Evolutionary conservation across 331 rosid species (phyloP).

Genomic region (Pyrus hybrid): DNA sequence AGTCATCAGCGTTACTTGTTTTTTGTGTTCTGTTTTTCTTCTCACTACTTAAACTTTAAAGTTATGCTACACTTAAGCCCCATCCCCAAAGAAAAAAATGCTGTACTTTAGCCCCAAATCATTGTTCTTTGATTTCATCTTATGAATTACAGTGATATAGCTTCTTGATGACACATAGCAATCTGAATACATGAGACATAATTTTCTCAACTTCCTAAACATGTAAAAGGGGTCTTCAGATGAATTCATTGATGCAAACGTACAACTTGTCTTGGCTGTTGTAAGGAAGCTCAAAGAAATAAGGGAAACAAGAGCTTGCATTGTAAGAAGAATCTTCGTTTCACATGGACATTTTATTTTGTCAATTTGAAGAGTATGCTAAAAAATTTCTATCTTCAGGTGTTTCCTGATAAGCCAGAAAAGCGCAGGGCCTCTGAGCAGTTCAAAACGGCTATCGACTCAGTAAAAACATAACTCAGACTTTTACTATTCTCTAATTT

Average conservation of each 20-base stretch:
- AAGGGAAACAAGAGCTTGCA: conserved; percentile 58
- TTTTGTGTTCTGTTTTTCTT: not conserved
- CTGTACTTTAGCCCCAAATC: not conserved
- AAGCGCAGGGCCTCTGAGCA: conserved; percentile 71
- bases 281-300: conserved; percentile 73
- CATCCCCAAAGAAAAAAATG: not conserved
- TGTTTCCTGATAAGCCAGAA: conserved; percentile 93
- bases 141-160: conserved; percentile 18
- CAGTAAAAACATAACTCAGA: conserved; percentile 37
- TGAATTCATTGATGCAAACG: conserved; percentile 95
- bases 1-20: not conserved
- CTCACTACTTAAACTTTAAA: not conserved
- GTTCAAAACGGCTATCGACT: conserved; percentile 78
- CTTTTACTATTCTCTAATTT: not conserved
- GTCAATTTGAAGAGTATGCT: not conserved
- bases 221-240: conserved; percentile 99
- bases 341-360: not conserved
- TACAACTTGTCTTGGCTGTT: conserved; percentile 84
- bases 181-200: conserved; percentile 34
- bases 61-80: not conserved
- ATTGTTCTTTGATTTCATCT: conserved; percentile 22
- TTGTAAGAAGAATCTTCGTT: conserved; percentile 45
- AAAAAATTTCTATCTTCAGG: conserved; percentile 37
- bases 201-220: conserved; percentile 82
- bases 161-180: conserved; percentile 29